Evolutionary conservation across 805 yeast species (phyloP).

Genomic region (Starmerella gropengiesseri): DNA sequence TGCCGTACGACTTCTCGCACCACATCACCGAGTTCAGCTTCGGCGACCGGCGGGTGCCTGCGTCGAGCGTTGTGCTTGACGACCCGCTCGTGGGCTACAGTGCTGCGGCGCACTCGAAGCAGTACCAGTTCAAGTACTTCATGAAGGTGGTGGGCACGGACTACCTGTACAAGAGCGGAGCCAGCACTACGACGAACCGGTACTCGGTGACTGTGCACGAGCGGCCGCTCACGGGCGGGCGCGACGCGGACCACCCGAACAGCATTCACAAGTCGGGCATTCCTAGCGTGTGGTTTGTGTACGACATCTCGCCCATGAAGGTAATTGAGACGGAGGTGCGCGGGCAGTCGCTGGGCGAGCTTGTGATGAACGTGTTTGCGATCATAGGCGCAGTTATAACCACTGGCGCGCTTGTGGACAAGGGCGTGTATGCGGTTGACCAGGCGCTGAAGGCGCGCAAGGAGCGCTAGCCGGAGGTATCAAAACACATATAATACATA

Average conservation of each 20-base stretch:
- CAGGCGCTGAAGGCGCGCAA: conserved; percentile 35
- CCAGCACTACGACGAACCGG: conserved; percentile 66
- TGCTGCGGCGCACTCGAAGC: conserved; percentile 38
- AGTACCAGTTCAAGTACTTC: conserved; percentile 62
- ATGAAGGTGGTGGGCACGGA: conserved; percentile 85
- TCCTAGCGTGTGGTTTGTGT: conserved; percentile 79
- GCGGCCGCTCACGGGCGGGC: conserved; percentile 75
- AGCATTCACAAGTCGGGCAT: conserved; percentile 65
- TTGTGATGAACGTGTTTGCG: conserved; percentile 48
- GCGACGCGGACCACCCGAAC: conserved; percentile 83
- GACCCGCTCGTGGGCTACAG: conserved; percentile 23
- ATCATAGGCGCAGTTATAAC: conserved; percentile 90
- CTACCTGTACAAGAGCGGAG: conserved; percentile 53
- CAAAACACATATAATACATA: too few relatives aligned
- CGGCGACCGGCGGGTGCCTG: conserved; percentile 49
- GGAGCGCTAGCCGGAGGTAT: conserved; percentile 10
- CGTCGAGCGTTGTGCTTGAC: conserved; percentile 35
- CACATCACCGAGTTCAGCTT: conserved; percentile 69
- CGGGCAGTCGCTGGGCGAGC: conserved; percentile 23
- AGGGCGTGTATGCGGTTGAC: conserved; percentile 82
- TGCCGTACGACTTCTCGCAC: conserved; percentile 66
- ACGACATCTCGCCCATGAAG: conserved; percentile 88
- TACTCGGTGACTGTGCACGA: conserved; percentile 82
- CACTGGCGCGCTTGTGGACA: conserved; percentile 79
- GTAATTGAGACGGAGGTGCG: conserved; percentile 70